A percentile compares a stretch with the other conserved stretches of the same genome.
Evolutionary conservation across 495 filamentous ascomycete genomes (phyloP).

Genomic region (Trichoderma orchidacearum): DNA sequence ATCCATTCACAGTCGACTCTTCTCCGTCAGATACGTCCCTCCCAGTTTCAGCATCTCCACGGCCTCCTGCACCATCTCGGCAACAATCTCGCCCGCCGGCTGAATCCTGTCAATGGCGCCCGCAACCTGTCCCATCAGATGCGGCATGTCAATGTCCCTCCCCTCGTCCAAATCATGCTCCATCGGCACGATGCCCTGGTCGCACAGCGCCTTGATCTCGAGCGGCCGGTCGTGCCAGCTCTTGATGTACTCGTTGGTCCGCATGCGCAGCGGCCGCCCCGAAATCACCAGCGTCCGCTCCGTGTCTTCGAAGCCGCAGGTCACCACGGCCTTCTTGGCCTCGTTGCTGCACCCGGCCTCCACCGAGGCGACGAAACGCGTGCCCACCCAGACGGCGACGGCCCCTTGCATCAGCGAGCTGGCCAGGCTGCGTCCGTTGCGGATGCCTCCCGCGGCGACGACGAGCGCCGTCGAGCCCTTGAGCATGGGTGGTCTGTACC

Average conservation of each 20-base stretch:
- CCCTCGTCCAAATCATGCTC: conserved; percentile 66
- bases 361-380: conserved; percentile 63
- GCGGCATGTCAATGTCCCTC: conserved; percentile 65
- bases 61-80: conserved; percentile 75
- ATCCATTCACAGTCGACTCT: conserved; percentile 25
- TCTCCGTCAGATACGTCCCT: conserved; percentile 29
- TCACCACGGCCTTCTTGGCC: conserved; percentile 75
- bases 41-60: conserved; percentile 51
- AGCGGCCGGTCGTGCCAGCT: conserved; percentile 63
- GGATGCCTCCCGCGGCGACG: conserved; percentile 64
- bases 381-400: conserved; percentile 70
- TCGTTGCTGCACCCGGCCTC: conserved; percentile 65
- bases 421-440: conserved; percentile 58
- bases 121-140: conserved; percentile 89
- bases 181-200: conserved; percentile 62
- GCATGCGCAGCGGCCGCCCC: conserved; percentile 66
- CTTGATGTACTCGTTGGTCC: conserved; percentile 68
- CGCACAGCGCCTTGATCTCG: conserved; percentile 58
- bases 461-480: conserved; percentile 41
- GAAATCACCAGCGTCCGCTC: conserved; percentile 63
- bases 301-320: conserved; percentile 60
- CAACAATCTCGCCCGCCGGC: conserved; percentile 69
- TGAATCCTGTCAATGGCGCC: conserved; percentile 59
- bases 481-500: conserved; percentile 40
- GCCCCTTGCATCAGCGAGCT: conserved; percentile 62